Base-by-base conservation (phyloP, 345 rosid species). In the Laguncularia racemosa region DNA sequence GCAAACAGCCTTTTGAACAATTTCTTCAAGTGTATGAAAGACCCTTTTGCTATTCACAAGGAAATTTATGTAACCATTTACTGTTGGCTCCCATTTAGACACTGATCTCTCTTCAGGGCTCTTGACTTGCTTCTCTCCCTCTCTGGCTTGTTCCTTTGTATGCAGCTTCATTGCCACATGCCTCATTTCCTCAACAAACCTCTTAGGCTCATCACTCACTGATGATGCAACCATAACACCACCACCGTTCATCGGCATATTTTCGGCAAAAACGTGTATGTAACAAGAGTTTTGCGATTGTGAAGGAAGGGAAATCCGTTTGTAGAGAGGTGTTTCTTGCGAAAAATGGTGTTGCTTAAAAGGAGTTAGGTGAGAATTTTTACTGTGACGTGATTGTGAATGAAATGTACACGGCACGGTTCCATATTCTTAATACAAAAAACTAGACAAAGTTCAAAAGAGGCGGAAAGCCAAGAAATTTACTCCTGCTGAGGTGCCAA, bases 101-200 rank as follows among this genome's bases (percentile, higher is more conserved):
- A 64, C 57, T 5, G 58, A 54, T 54, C 20, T 45, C 66, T 70
- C 74, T 60, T 70, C 66, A n/a, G 74, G 62, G 19, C 33, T 45
- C 74, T 64, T 60, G 5, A 15, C 74, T 20, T 70, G 69, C 55
- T 58, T 70, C 61, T 70, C 65, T 33, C 69, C 74, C 47, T 51
- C 74, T 44, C 60, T 64, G 13, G 69, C 65, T 58, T 70, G 74
- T 60, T 70, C 74, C 51, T 61, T 70, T 16, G 69, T 64, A 40
- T 64, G 74, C 58, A 64, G 19, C 45, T 64, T 70, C 65, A 70
- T 64, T 2, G 74, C 60, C 51, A 56, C 62, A 17, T 46, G 53
- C 61, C 74, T 59, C 66, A 70, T 59, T 65, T 70, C 73, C 20
- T 59, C 73, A 56, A 70, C 73, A 21, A 70, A 70, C 48, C 69